Evolutionary conservation across 176 grass and related monocot genomes (phyloP), one percentile per base, ranked within the genome.

Genomic region (Oryza brachyantha): DNA sequence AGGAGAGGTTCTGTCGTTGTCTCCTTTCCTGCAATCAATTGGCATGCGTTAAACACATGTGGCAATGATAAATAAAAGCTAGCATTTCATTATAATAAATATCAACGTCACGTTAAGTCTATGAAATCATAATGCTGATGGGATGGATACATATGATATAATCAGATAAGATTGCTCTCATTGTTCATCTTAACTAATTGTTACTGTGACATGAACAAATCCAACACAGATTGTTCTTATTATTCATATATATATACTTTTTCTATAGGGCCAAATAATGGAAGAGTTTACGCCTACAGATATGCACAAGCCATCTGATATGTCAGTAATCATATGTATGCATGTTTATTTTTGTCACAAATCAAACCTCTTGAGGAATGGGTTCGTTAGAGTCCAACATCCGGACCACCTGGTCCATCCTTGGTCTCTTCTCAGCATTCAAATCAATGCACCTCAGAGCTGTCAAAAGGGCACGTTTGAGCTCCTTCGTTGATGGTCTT

Each of bases 381-480:
- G 88, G 67, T 66, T 92, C 88, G 6, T 90, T 91, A 42, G 87
- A 86, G 61, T 99, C 96, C 70, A 99, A 61, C 96, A 99, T 99
- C 45, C 86, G 96, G 50, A 99, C 96, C 31, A 99, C 92, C 66
- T 95, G 92, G n/a, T 89, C 92, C 92, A 99, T 99, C 48, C 86
- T 86, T 29, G 96, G 96, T 79, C 96, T 88, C 81, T 95, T 99
- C 75, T 95, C 90, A 50, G 92, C 69, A 91, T 99, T 93, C 43
- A 91, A 84, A 86, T 97, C 94, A 7, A 97, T 90, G 58, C 94
- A 97, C 86, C 94, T 86, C 38, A 97, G 73, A 81, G 96, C 92
- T 39, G 92, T 88, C 74, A 98, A 88, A 84, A 98, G 92, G 60
- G 92, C 92, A 61, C 90, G 86, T 54, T 98, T 98, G 19, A 98